Evolutionary conservation across 1,284 basidiomycete genomes (phyloP).

Genomic region (Boletus mariae): DNA sequence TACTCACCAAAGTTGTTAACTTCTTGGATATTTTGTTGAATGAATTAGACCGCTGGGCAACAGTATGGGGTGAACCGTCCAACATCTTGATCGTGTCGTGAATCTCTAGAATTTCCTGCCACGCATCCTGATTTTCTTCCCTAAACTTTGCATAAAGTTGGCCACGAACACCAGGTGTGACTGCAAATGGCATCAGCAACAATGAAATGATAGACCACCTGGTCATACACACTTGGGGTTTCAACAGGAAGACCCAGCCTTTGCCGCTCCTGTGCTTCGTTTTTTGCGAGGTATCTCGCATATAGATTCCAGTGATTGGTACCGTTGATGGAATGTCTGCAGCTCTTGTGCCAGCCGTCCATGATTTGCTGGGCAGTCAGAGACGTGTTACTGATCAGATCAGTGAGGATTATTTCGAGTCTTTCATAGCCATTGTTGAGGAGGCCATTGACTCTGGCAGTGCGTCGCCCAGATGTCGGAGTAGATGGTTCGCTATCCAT

Average conservation of each 20-base stretch:
- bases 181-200: neutral
- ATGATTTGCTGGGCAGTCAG: slow-evolving; percentile 3
- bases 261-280: slow-evolving; percentile 2
- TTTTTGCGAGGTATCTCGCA: neutral
- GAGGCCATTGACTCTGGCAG: neutral
- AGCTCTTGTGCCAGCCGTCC: slow-evolving; percentile 6
- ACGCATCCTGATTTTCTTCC: neutral
- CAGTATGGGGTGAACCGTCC: neutral
- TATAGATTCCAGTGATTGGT: slow-evolving; percentile 13
- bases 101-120: slow-evolving; percentile 4
- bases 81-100: neutral
- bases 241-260: neutral
- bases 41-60: neutral
- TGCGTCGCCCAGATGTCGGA: neutral
- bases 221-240: neutral
- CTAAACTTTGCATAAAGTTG: slow-evolving; percentile 1
- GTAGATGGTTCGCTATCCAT: neutral
- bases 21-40: slow-evolving; percentile 1
- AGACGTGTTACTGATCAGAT: neutral
- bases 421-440: neutral
- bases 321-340: neutral
- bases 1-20: neutral
- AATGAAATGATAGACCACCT: neutral
- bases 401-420: neutral
- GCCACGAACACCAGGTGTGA: neutral